A percentile compares a stretch with the other conserved stretches of the same genome.
Conservation (phyloP, 768 basidiomycete species). For the Kockovaella imperatae region DNA sequence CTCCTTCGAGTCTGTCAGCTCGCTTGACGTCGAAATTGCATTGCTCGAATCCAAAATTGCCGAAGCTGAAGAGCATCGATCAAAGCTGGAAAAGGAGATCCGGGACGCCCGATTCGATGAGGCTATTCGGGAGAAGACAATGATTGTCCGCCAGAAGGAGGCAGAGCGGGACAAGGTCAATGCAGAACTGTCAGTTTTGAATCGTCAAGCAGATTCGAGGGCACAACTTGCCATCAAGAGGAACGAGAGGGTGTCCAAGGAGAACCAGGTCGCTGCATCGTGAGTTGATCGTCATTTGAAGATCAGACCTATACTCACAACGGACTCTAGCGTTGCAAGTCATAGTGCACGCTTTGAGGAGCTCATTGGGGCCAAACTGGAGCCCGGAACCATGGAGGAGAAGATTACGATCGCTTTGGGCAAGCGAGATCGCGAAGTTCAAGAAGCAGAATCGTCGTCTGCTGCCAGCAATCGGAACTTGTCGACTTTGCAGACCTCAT, state of each 20-base stretch:
- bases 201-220: constrained; percentile 68
- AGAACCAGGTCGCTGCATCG: constrained; percentile 61
- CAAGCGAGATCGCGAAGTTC: constrained; percentile 59
- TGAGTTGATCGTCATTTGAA: constrained; percentile 48
- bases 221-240: constrained; percentile 71
- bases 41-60: constrained; percentile 44
- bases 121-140: constrained; percentile 25
- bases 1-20: constrained; percentile 41
- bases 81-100: constrained; percentile 30
- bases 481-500: constrained; percentile 58
- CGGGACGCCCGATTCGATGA: constrained; percentile 37
- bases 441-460: constrained; percentile 48
- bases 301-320: constrained; percentile 2
- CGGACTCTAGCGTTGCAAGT: constrained; percentile 54
- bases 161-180: constrained; percentile 63
- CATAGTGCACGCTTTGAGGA: constrained; percentile 59
- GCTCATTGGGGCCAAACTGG: constrained; percentile 56
- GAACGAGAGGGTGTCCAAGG: constrained; percentile 59
- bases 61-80: constrained; percentile 18
- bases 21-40: constrained; percentile 50
- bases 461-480: constrained; percentile 53
- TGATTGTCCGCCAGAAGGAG: constrained; percentile 56
- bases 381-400: constrained; percentile 62
- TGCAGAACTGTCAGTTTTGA: constrained; percentile 61
- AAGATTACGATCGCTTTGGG: constrained; percentile 56